phyloP scores from a whole-genome alignment of 352 stramenopile genomes.

The Aphanomyces astaci region DNA sequence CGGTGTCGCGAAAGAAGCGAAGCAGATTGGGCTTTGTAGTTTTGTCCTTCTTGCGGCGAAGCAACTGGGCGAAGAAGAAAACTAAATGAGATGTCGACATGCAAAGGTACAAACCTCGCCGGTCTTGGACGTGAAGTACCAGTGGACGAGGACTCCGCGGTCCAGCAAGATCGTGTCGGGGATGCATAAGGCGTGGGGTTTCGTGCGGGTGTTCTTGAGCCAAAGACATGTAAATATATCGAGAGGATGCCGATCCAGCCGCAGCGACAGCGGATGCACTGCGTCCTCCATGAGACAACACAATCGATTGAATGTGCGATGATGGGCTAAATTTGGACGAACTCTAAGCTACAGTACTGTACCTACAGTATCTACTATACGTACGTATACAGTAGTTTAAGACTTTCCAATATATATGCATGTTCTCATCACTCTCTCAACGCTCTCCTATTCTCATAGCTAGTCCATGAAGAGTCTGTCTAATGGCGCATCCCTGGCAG shows the following conservation, averaged over 20 bases:
- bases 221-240: conserved; percentile 10
- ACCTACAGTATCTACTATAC: too few species aligned
- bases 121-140: conserved; percentile 17
- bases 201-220: conserved; percentile 4
- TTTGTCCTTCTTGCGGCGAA: conserved; percentile 10
- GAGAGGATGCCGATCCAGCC: neutral
- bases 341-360: neutral
- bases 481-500: too few species aligned
- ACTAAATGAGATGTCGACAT: neutral
- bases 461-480: too few species aligned
- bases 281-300: neutral
- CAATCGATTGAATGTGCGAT: neutral
- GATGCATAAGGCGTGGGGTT: neutral
- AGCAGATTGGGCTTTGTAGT: neutral
- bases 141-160: neutral
- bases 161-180: conserved; percentile 11
- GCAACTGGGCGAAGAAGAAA: neutral
- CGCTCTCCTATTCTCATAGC: too few species aligned
- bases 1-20: conserved; percentile 10
- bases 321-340: neutral
- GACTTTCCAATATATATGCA: too few species aligned
- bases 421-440: too few species aligned
- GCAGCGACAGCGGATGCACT: conserved; percentile 8
- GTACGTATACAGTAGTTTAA: too few species aligned
- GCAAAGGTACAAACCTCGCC: neutral